Evolutionary conservation across 805 yeast genomes (phyloP), one percentile per base, ranked within the genome.

Genomic region (Ogataea haglerorum): DNA sequence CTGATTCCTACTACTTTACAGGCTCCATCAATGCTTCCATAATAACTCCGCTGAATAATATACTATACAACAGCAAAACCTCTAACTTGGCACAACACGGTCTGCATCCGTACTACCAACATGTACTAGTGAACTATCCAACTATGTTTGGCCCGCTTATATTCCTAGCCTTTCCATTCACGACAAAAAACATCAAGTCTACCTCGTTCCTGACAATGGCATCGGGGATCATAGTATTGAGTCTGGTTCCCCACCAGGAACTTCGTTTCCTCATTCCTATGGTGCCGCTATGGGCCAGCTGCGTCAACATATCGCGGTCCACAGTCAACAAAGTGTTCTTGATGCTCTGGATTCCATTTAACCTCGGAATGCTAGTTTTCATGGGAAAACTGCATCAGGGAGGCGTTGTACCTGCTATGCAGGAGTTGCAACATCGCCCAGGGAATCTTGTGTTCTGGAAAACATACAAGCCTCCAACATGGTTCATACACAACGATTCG

Each of bases 351-450:
- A 61, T 81, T 14, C 44, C 65, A 0, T 93, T 86, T 66, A 90
- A 89, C 56, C 10, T 73, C 0, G 30, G 68, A 0, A 60, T 86
- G 66, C 76, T 79, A 1, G 10, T 80, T 0, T 46, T 90, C 1
- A 81, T 86, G 84, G 98, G 98, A 0, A 58, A 78, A 0, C 69
- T 79, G 19, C 99, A 93, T 54, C 99, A 93, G 66, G 89, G 91
- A 29, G 99, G 99, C 1, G 77, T 93, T 0, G 65, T 91, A 1
- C 82, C 86, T 0, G 82, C 85, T 0, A 64, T 85, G 27, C 67
- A 66, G 16, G 56, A 69, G 38, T 36, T 78, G 3, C 60, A 62
- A 13, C 38, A 3, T 37, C 49, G 15, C 47, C 40, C 6, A 6
- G 62, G 71, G 0, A 65, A 77, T 0, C 73, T 77, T 25, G 55